These are phyloP conservation scores for Porcisia hertigi DNA, from an alignment of 208 protist genomes.

Conservation along the genomic window DNA sequence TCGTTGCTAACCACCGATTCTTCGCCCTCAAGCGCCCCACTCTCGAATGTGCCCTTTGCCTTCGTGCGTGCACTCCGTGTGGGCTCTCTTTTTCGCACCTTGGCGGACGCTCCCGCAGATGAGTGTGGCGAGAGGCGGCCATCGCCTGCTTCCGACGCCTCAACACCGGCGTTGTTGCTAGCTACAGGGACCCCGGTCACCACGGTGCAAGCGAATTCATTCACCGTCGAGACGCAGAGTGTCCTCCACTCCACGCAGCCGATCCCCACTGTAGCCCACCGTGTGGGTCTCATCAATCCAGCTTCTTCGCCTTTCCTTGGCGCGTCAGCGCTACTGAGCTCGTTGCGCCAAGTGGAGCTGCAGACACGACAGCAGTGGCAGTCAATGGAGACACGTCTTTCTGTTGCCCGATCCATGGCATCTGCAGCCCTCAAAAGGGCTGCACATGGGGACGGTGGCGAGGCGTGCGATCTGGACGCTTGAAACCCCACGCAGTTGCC, in stretches of 20 bases:
- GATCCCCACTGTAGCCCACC: neutral
- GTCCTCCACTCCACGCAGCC: neutral
- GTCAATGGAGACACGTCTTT: conserved; percentile 14
- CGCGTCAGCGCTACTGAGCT: neutral
- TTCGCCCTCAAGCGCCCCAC: neutral
- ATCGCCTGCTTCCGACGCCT: neutral
- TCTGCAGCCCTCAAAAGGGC: neutral
- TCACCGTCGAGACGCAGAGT: neutral
- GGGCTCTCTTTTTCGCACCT: neutral
- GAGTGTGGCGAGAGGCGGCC: neutral
- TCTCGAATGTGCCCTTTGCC: neutral
- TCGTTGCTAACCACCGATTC: neutral
- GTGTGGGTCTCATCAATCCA: neutral
- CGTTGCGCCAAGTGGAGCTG: conserved; percentile 7
- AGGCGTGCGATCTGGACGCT: neutral
- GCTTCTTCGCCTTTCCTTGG: neutral
- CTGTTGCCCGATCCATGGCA: conserved; percentile 10
- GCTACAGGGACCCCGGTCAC: too few relatives aligned
- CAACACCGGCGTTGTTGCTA: neutral
- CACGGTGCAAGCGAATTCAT: neutral
- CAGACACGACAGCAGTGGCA: conserved; percentile 12
- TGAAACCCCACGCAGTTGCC: neutral
- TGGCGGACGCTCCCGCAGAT: neutral
- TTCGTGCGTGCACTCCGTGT: conserved; percentile 13
- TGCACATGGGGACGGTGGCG: neutral